Evolutionary conservation across 495 filamentous ascomycete genomes (phyloP).

Genomic region (Penicillium bovifimosum): DNA sequence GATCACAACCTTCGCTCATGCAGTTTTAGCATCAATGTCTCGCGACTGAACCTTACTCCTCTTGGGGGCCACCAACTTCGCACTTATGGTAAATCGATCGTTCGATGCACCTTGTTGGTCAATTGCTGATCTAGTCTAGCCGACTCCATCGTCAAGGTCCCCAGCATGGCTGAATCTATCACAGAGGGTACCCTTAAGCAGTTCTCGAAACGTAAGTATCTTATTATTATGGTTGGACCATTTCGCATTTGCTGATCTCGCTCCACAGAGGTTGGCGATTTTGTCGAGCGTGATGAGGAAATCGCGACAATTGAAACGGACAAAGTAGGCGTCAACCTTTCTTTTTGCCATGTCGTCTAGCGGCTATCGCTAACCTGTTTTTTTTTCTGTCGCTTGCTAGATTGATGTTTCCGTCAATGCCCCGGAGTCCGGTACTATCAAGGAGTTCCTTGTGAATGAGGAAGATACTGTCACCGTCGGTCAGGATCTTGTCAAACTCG

Average conservation of each 20-base stretch:
- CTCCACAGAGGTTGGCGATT: slow-evolving; percentile 74
- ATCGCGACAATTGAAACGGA: slow-evolving; percentile 99
- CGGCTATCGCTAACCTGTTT: too few relatives aligned
- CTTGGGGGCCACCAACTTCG: slow-evolving; percentile 33
- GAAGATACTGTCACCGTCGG: slow-evolving; percentile 95
- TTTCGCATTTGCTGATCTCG: slow-evolving; percentile 19
- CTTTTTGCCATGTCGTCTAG: too few relatives aligned
- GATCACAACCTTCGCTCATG: slow-evolving; percentile 9
- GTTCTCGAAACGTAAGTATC: slow-evolving; percentile 68
- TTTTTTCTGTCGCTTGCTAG: slow-evolving; percentile 35
- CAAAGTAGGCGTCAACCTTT: slow-evolving; percentile 57
- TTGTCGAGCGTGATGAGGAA: slow-evolving; percentile 92
- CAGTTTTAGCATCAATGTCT: slow-evolving; percentile 22
- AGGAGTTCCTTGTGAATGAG: slow-evolving; percentile 86
- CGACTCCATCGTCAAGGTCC: slow-evolving; percentile 85
- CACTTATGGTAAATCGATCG: slow-evolving; percentile 31
- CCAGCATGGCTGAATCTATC: slow-evolving; percentile 98
- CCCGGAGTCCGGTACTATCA: slow-evolving; percentile 83
- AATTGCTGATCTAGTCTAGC: slow-evolving; percentile 39
- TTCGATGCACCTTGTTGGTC: background rate
- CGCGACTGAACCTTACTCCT: slow-evolving; percentile 23
- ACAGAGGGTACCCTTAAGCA: slow-evolving; percentile 96
- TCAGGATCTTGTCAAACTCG: slow-evolving; percentile 81
- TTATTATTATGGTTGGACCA: background rate
- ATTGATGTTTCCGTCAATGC: slow-evolving; percentile 96